A percentile compares a stretch with the other conserved stretches of the same genome.
These are phyloP conservation scores for Xylaria flabelliformis DNA, from an alignment of 495 filamentous ascomycete species.

Conservation along the genomic window DNA sequence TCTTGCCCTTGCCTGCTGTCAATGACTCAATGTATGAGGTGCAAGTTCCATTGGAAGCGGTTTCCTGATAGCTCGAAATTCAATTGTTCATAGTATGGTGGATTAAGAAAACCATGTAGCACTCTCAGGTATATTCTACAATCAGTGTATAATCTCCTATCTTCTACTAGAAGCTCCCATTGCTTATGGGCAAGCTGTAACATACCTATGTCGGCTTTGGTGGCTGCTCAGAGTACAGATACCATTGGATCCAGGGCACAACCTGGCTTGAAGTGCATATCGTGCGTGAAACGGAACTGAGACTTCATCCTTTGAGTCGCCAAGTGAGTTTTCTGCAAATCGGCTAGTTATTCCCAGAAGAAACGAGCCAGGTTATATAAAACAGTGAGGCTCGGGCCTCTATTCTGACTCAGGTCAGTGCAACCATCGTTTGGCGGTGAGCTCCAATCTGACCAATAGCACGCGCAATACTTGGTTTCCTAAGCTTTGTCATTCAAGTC, in stretches of 20 bases:
- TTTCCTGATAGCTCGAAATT: not conserved
- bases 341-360: not conserved
- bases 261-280: not conserved
- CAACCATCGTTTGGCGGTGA: conserved; percentile 13
- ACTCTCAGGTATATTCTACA: too few species aligned
- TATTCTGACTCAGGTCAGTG: not conserved
- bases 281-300: not conserved
- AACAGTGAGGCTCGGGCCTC: not conserved
- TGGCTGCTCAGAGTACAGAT: not conserved
- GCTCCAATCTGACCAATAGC: conserved; percentile 4
- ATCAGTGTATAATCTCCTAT: not conserved
- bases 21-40: not conserved
- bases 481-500: not conserved
- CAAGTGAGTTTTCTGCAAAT: not conserved
- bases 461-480: not conserved
- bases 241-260: not conserved
- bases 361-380: not conserved
- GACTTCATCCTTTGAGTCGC: not conserved
- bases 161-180: not conserved
- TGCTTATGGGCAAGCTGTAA: not conserved
- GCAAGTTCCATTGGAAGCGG: not conserved
- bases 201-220: not conserved
- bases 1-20: not conserved
- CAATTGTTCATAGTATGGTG: not conserved
- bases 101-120: not conserved